phyloP scores from a whole-genome alignment of 179 eudicot species.

The Camellia oleifera region DNA sequence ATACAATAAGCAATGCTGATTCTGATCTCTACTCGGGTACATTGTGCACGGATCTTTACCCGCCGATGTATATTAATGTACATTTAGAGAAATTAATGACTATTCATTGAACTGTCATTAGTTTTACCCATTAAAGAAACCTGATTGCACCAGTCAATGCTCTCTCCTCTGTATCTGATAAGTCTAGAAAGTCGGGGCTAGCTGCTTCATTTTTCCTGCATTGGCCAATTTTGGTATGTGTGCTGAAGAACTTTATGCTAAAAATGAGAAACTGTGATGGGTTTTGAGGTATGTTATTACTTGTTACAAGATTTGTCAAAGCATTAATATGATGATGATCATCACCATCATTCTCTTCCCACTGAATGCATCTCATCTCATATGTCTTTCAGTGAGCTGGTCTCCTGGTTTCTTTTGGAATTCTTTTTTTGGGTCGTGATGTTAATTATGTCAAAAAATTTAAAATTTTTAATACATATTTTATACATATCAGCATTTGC shows the following conservation, averaged over 20 bases:
- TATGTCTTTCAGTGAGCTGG: slow-evolving; percentile 17
- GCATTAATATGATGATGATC: background rate
- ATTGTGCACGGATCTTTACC: no score
- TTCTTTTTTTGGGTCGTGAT: no score
- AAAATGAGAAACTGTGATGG: slow-evolving; percentile 4
- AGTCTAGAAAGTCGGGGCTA: slow-evolving; percentile 1
- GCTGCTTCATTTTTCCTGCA: background rate
- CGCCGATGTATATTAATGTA: no score
- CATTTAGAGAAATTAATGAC: no score
- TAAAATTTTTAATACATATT: no score
- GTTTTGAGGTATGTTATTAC: background rate
- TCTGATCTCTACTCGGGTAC: no score
- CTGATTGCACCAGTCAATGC: slow-evolving; percentile 19
- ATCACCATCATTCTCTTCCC: no score
- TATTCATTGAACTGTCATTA: no score
- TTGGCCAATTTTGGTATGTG: slow-evolving; percentile 10
- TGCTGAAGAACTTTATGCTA: background rate
- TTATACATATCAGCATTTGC: no score
- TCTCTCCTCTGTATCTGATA: background rate
- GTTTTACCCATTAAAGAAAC: background rate
- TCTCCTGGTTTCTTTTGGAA: background rate
- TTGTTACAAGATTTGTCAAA: no score
- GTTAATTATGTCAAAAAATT: no score
- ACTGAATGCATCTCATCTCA: background rate
- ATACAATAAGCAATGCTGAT: no score